phyloP scores from a whole-genome alignment of 192 early-diverging fungal species.

The Rhizophagus prolifer region DNA sequence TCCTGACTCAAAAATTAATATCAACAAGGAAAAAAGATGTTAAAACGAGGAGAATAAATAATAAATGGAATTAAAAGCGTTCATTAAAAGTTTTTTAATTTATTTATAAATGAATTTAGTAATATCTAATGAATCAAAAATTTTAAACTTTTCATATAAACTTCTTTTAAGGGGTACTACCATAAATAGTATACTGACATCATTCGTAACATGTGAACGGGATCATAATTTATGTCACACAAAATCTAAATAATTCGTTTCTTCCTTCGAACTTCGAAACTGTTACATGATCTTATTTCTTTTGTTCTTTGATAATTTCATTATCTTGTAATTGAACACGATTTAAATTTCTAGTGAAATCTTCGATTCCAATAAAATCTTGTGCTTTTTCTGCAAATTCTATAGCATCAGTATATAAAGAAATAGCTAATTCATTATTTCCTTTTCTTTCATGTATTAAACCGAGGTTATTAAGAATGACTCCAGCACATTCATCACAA shows the following conservation, averaged over 20 bases:
- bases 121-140: not conserved
- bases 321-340: not conserved
- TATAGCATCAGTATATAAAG: constrained; percentile 13
- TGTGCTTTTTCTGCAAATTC: constrained; percentile 18
- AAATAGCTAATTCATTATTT: not conserved
- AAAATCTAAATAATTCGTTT: too few species aligned
- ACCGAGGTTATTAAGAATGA: constrained; percentile 52
- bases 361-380: constrained; percentile 14
- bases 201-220: not conserved
- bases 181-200: not conserved
- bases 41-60: not conserved
- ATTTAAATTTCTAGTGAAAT: constrained; percentile 1
- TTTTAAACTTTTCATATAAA: not conserved
- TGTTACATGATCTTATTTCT: not conserved
- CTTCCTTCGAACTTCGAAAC: too few species aligned
- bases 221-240: too few species aligned
- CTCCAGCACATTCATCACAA: constrained; percentile 57
- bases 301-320: not conserved
- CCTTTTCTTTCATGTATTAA: constrained; percentile 49
- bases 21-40: too few species aligned
- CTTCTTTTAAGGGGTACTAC: not conserved
- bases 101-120: not conserved
- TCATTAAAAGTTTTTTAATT: not conserved
- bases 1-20: too few species aligned
- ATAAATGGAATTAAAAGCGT: not conserved